Conservation (phyloP, 176 grass and related monocot genomes). For the Rhynchospora breviuscula region DNA sequence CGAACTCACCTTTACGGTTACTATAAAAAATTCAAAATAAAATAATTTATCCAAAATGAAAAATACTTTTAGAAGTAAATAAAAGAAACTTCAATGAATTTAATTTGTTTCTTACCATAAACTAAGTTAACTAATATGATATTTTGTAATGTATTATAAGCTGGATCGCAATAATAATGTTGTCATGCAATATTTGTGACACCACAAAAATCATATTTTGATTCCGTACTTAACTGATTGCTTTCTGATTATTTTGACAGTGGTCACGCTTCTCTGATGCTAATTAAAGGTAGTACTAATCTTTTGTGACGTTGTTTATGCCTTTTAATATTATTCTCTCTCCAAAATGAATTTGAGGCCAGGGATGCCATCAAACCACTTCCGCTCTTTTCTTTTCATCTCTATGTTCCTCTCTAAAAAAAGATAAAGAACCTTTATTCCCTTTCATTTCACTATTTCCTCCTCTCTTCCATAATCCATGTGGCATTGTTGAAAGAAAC, state of each 20-base stretch:
- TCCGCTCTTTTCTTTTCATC: neutral
- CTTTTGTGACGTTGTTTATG: neutral
- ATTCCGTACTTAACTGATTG: neutral
- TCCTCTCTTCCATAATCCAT: neutral
- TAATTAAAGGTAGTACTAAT: neutral
- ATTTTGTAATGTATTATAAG: neutral
- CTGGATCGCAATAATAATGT: neutral
- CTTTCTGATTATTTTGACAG: neutral
- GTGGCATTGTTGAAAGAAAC: constrained; percentile 1
- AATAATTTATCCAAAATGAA: neutral
- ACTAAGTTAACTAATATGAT: neutral
- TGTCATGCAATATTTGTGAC: neutral
- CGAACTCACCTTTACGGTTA: neutral
- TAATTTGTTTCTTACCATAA: neutral
- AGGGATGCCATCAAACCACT: neutral
- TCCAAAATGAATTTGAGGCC: constrained; percentile 18
- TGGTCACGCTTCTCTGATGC: neutral
- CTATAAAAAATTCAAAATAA: neutral
- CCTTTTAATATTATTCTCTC: constrained; percentile 10
- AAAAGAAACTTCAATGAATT: neutral
- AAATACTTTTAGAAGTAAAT: neutral
- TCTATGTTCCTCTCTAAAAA: constrained; percentile 1
- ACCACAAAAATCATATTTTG: neutral
- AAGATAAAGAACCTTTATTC: neutral
- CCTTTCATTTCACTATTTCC: neutral